These are phyloP conservation scores for Glycine soja DNA, from an alignment of 306 rosid species.

Conservation along the genomic window DNA sequence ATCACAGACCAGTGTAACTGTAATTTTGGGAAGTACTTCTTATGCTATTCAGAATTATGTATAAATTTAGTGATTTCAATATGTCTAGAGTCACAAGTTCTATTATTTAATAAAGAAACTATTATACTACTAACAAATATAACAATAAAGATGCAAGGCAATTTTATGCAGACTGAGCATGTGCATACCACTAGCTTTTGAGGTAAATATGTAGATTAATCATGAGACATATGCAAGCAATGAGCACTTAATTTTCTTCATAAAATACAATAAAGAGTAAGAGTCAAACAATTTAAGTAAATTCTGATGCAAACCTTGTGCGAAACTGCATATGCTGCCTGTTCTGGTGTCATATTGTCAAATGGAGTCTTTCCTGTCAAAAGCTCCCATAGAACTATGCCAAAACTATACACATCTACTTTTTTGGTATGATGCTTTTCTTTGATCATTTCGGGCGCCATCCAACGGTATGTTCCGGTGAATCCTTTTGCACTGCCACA, in stretches of 20 bases:
- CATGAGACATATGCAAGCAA: slow-evolving; percentile 1
- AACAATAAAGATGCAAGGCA: slow-evolving; percentile 13
- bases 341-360: slow-evolving; percentile 95
- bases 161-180: slow-evolving; percentile 23
- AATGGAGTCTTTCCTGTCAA: slow-evolving; percentile 86
- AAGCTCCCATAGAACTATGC: slow-evolving; percentile 96
- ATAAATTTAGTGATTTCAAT: slow-evolving; percentile 4
- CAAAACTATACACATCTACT: slow-evolving; percentile 97
- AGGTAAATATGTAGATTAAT: slow-evolving; percentile 28
- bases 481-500: slow-evolving; percentile 79
- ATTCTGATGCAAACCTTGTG: slow-evolving; percentile 72
- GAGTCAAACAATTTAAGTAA: slow-evolving; percentile 10
- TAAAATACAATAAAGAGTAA: background rate
- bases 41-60: slow-evolving; percentile 1
- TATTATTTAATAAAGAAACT: slow-evolving; percentile 14
- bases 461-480: slow-evolving; percentile 97
- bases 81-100: background rate
- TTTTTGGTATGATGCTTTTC: slow-evolving; percentile 92
- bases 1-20: background rate
- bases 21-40: background rate
- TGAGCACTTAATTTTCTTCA: slow-evolving; percentile 3
- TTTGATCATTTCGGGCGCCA: slow-evolving; percentile 98
- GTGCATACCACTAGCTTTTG: slow-evolving; percentile 1
- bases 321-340: slow-evolving; percentile 96
- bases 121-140: background rate